Percentiles rank a stretch among this genome's conserved stretches.
These are phyloP conservation scores for Teunomyces tritomae DNA, from an alignment of 805 yeast genomes.

Conservation along the genomic window DNA sequence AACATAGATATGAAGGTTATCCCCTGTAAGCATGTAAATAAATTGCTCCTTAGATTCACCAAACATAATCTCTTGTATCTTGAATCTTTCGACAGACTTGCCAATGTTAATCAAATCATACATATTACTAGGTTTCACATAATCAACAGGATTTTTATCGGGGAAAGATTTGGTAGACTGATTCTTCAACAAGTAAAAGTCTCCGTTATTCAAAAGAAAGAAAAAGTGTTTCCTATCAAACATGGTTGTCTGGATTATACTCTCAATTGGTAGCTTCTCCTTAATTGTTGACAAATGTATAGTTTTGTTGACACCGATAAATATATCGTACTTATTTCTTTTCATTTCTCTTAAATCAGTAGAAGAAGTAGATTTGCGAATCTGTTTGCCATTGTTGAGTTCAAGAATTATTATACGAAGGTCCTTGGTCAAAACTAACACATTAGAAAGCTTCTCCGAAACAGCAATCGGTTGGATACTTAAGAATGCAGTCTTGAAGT, in stretches of 20 bases:
- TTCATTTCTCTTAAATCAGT: conserved; percentile 4
- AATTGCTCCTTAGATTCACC: conserved; percentile 5
- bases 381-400: conserved; percentile 11
- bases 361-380: conserved; percentile 7
- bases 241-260: conserved; percentile 23
- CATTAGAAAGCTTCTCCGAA: conserved; percentile 5
- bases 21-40: conserved; percentile 40
- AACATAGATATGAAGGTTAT: conserved; percentile 28
- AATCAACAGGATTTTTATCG: conserved; percentile 5
- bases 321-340: conserved; percentile 21
- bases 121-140: conserved; percentile 22
- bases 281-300: conserved; percentile 34
- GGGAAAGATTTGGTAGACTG: conserved; percentile 13
- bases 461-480: conserved; percentile 14
- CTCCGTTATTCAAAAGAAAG: conserved; percentile 38
- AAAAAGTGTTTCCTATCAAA: conserved; percentile 32
- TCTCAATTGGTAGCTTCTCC: conserved; percentile 20
- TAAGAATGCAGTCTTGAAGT: conserved; percentile 24
- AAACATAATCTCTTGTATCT: conserved; percentile 22
- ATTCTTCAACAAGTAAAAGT: conserved; percentile 35
- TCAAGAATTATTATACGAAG: conserved; percentile 27
- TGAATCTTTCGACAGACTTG: conserved; percentile 31
- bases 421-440: conserved; percentile 31
- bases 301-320: conserved; percentile 27
- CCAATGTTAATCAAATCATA: conserved; percentile 34